Evolutionary conservation across 1,284 basidiomycete genomes (phyloP).

Genomic region (Tetrapyrgos nigripes): DNA sequence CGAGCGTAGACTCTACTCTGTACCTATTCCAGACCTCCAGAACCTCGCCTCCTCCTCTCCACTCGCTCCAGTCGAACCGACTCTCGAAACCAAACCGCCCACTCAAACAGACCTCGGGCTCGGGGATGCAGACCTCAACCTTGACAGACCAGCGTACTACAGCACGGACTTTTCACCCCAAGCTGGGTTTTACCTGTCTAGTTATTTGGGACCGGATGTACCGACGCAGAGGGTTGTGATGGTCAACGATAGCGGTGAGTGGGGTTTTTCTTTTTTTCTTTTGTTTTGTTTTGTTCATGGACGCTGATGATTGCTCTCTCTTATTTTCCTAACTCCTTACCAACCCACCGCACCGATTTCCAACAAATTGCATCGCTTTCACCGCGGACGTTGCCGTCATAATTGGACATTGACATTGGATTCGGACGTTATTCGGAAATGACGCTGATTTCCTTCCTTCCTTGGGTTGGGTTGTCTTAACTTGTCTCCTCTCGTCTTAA

Average conservation of each 20-base stretch:
- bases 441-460: too few relatives aligned
- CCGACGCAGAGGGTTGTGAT: slow-evolving; percentile 89
- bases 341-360: too few relatives aligned
- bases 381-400: too few relatives aligned
- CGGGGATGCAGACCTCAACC: too few relatives aligned
- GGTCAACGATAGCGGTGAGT: slow-evolving; percentile 63
- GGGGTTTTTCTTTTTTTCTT: background rate
- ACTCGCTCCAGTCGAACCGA: slow-evolving; percentile 46
- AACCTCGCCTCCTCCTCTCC: slow-evolving; percentile 20
- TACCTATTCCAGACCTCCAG: slow-evolving; percentile 67
- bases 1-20: slow-evolving; percentile 85
- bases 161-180: slow-evolving; percentile 80
- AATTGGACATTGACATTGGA: too few relatives aligned
- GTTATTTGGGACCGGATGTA: slow-evolving; percentile 82
- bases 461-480: too few relatives aligned
- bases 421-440: too few relatives aligned
- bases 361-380: too few relatives aligned
- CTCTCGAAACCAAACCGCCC: slow-evolving; percentile 75
- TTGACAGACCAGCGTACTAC: slow-evolving; percentile 55
- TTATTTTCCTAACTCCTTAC: background rate
- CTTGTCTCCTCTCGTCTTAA: too few relatives aligned
- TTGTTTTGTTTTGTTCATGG: background rate
- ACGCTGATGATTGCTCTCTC: background rate
- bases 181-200: slow-evolving; percentile 85
- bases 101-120: slow-evolving; percentile 36